Evolutionary conservation across 2,329 filamentous ascomycete genomes (phyloP), one percentile per base, ranked within the genome.

Genomic region (Botrytis hyacinthi): DNA sequence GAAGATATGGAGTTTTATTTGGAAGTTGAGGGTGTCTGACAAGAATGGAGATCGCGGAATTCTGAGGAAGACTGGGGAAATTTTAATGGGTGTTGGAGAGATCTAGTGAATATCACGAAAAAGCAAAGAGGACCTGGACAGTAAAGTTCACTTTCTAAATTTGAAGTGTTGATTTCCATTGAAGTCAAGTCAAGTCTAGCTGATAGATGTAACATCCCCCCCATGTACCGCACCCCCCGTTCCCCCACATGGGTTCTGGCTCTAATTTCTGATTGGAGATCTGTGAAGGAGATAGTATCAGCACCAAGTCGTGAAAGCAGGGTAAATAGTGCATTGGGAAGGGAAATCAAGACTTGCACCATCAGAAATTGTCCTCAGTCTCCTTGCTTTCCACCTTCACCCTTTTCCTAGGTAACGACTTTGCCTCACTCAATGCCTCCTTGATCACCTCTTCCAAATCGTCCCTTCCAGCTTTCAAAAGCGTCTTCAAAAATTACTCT

Each of bases 391-490:
- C 44, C 42, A 16, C 16, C 26, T 18, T 66, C 2, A 20, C 18
- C 10, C 1, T 46, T 22, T 48, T 18, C 29, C 8, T 12, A 3
- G 26, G 4, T 42, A 7, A 9, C 0, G 9, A 20, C 1, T 29
- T 37, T n/a, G 18, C 14, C 37, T 46, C 42, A 2, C 1, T 1
- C n/a, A 26, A 35, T 32, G 4, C 62, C 9, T 22, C 18, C 20
- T 20, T 32, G 3, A 65, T 65, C 0, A 32, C 10, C 3, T 14
- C 12, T 4, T n/a, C 26, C 26, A 51, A n/a, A 16, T 35, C 29
- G 0, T 26, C 7, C 5, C 18, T 48, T 14, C 29, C 42, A n/a
- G 3, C 0, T 12, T 66, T 51, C 6, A 16, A 26, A n/a, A 48
- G 8, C 0, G 4, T 4, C 29, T 66, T 35, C 29, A 9, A 29